Evolutionary conservation across 371 early-diverging fungal genomes (phyloP), one percentile per base, ranked within the genome.

Genomic region (Nematocida minor): DNA sequence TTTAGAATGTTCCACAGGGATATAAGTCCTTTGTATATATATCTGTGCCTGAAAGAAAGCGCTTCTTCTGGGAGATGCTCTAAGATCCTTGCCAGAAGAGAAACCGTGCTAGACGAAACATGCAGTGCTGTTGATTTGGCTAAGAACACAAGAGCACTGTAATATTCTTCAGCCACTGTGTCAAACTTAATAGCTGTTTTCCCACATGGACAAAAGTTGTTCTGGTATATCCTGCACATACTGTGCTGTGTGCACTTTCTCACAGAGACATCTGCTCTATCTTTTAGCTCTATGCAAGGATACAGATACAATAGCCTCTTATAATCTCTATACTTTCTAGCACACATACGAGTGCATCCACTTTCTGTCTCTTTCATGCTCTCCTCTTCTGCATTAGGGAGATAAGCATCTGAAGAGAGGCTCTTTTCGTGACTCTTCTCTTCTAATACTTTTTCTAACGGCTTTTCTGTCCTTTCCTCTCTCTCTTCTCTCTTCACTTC

Each of bases 71-170:
- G 57, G 9, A 57, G 29, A 7, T 11, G 2, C 46, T 40, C 57
- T 36, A 53, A 31, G n/a, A 68, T 29, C 31, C 3, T 14, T 6
- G n/a, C 41, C 11, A 68, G 29, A 55, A 68, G 48, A 4, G 48
- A 16, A 20, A 38, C 18, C 9, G 55, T 49, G 22, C 20, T 44
- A 0, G 29, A 3, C 11, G 68, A 55, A 1, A 68, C 42, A 27
- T 9, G 20, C 44, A 68, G 40, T 0, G 55, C 9, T 9, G 20
- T 29, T 25, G 68, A 68, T 32, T 68, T 68, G 0, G 55, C 29
- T 18, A 68, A 32, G 55, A 68, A 68, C 9, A 36, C n/a, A 22
- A 68, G 53, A 31, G 31, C 51, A 31, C 54, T 53, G 22, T 41
- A 51, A 22, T 41, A 49, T 7, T 54, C 22, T 6, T 53, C 41